phyloP scores from a whole-genome alignment of 2,329 filamentous ascomycete genomes.

The Exophiala mesophila region DNA sequence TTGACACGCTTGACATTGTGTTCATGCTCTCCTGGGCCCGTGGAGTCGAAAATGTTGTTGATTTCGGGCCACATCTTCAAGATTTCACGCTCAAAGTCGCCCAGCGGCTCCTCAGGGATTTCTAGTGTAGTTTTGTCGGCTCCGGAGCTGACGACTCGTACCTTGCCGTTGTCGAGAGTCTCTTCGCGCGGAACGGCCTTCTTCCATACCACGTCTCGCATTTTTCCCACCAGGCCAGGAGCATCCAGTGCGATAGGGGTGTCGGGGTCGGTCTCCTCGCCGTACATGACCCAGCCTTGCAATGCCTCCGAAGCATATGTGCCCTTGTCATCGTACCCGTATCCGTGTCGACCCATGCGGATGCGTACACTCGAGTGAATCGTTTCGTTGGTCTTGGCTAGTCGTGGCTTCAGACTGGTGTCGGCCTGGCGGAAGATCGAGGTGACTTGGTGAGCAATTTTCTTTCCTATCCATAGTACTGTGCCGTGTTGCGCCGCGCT shows the following conservation, averaged over 20 bases:
- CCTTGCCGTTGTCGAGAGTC: constrained; percentile 3
- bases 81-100: constrained; percentile 21
- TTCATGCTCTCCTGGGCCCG: constrained; percentile 10
- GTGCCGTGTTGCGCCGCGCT: constrained; percentile 17
- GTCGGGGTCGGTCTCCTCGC: constrained; percentile 19
- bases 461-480: constrained; percentile 19
- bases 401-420: constrained; percentile 16
- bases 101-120: constrained; percentile 24
- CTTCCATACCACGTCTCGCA: constrained; percentile 25
- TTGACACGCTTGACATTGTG: constrained; percentile 1
- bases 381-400: constrained; percentile 52
- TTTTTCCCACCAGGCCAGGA: constrained; percentile 22
- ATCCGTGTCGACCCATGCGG: constrained; percentile 48
- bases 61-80: constrained; percentile 23
- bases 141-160: constrained; percentile 2
- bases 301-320: constrained; percentile 46
- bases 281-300: constrained; percentile 22
- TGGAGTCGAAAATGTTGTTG: constrained; percentile 15
- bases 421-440: constrained; percentile 4
- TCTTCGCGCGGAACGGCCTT: constrained; percentile 14
- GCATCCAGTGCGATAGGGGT: constrained; percentile 19
- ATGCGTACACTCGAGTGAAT: constrained; percentile 53
- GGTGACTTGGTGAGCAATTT: neutral
- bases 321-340: constrained; percentile 46
- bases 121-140: constrained; percentile 12